Percentiles rank a stretch among this genome's conserved stretches.
phyloP scores from a whole-genome alignment of 768 basidiomycete species.

The Auricularia heimuer region DNA sequence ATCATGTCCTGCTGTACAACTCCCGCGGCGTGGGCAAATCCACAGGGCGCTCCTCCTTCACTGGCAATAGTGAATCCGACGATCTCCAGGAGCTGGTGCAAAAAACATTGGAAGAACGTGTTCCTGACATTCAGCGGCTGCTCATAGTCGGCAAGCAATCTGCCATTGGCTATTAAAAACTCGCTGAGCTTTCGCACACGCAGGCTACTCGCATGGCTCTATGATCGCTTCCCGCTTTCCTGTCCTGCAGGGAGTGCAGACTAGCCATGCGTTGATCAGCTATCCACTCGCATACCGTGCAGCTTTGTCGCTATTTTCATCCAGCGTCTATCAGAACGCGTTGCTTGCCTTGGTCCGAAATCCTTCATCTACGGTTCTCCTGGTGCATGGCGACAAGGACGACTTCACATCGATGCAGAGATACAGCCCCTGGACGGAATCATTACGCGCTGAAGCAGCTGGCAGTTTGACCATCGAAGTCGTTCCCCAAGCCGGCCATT shows the following conservation, averaged over 20 bases:
- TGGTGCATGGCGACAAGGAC: conserved; percentile 60
- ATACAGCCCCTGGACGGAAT: conserved; percentile 47
- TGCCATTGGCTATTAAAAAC: neutral
- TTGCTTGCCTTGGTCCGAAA: conserved; percentile 42
- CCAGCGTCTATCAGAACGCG: conserved; percentile 41
- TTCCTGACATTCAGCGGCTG: conserved; percentile 34
- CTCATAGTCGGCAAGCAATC: conserved; percentile 47
- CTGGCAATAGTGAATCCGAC: conserved; percentile 57
- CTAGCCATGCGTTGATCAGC: conserved; percentile 60
- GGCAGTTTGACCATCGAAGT: conserved; percentile 25
- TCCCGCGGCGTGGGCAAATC: conserved; percentile 70
- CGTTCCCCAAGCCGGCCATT: conserved; percentile 49
- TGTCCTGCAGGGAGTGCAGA: conserved; percentile 37
- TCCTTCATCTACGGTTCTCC: conserved; percentile 40
- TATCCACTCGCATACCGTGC: conserved; percentile 64
- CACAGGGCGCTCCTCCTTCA: conserved; percentile 62
- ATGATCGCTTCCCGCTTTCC: conserved; percentile 62
- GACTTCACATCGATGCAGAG: conserved; percentile 52
- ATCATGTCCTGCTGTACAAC: conserved; percentile 62
- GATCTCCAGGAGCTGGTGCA: conserved; percentile 57
- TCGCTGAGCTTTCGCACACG: conserved; percentile 4
- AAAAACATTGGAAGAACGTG: conserved; percentile 38
- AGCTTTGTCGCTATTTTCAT: conserved; percentile 60
- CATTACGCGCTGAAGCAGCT: conserved; percentile 22
- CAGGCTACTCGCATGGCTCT: conserved; percentile 77